Base-by-base conservation (phyloP, 2,329 filamentous ascomycete genomes). In the Simplicillium sp. region DNA sequence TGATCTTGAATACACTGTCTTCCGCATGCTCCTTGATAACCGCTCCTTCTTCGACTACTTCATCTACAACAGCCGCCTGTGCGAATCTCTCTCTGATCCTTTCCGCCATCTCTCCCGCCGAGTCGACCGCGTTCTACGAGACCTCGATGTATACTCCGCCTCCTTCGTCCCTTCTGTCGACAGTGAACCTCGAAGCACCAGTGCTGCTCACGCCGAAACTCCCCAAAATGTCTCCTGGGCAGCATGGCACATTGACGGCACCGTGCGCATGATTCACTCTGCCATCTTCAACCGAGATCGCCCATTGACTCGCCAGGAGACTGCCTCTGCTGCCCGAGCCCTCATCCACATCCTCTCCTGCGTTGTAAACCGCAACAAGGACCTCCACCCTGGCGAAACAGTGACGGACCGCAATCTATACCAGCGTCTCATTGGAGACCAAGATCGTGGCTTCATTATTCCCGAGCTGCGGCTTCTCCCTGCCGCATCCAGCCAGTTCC, bases 11-110 rank as follows among this genome's bases (percentile, higher is more conserved):
- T 59, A 61, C 35, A 74, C 71, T 3, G 53, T 78, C 12, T 68
- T 73, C 45, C 67, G 67, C 39, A 73, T 77, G 57, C 60, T 77
- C 13, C 58, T 76, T 16, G 62, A 67, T 45, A 75, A 75, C 48
- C 62, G 73, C 51, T 65, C 69, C 33, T 68, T 77, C 56, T 73
- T 77, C 51, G 59, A 70, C 39, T 70, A 73, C 56, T 70, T 77
- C 44, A 60, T 67, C 36, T 62, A 64, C 13, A 57, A 65, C 8
- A 62, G 70, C 40, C 57, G 58, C n/a, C 60, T 71, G 3, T 54
- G 59, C 36, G 68, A 71, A 42, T 57, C 59, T 17, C 57, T 68
- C 29, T 64, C 64, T 33, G 66, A 72, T 45, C 61, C 61, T 3
- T 75, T 75, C 44, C 62, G 66, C 37, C 65, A 63, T 36, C 65